Base-by-base conservation (phyloP, 805 yeast species). In the Pichia nanzhaoensis region DNA sequence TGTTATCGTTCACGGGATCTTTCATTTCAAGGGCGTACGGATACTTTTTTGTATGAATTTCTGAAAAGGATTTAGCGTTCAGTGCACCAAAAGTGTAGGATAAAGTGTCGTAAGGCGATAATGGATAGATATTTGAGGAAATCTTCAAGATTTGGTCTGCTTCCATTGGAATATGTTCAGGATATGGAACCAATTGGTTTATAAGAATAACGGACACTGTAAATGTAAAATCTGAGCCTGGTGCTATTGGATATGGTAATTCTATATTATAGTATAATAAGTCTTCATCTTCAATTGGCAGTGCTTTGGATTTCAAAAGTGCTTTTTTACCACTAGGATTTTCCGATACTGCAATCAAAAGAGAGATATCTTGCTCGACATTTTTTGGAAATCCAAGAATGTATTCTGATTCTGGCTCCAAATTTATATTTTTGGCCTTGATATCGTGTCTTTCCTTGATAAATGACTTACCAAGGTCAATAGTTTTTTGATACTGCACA, bases 381-480 rank as follows among this genome's bases (percentile, higher is more conserved):
- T 66, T 72, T 44, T 65, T 63, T 5, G 89, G 85, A 41, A 84
- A 48, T 2, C 84, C 74, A 50, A 80, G 69, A 47, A 63, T 73
- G 64, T 88, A 90, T 44, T 66, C 74, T 35, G 60, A 57, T 45
- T 68, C 69, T 7, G 93, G 84, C 33, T 63, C 64, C 3, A 64
- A 46, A 20, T 71, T 88, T 32, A 73, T 63, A 66, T 90, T 91
- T 54, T 64, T 74, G 34, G 79, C 70, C 40, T 68, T 73, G 35
- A 88, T 57, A n/a, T 73, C 62, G 47, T 71, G 65, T 21, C 74
- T 68, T 58, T 84, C 95, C 52, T 76, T 77, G 35, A 78, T 73
- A 60, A 82, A 89, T 3, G 89, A 66, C 51, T 75, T 77, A 27
- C 75, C 58, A 41, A 89, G 71, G 55, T 88, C 96, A 32, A 87